A percentile compares a stretch with the other conserved stretches of the same genome.
Conservation (phyloP, 495 filamentous ascomycete species). For the Hypoxylon rickii region DNA sequence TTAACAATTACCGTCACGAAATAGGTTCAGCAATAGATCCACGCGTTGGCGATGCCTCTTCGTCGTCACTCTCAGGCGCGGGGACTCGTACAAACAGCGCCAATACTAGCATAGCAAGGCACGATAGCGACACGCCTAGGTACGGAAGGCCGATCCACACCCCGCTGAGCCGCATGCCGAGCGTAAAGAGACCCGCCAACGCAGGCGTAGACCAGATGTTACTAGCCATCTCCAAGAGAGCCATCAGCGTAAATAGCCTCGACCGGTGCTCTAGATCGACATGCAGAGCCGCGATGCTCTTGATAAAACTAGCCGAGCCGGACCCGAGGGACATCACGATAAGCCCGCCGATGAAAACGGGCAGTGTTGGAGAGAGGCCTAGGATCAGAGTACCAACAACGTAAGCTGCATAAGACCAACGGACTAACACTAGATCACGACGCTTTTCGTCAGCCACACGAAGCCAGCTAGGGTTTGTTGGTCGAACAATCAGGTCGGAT, state of each 20-base stretch:
- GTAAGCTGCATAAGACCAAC: constrained; percentile 28
- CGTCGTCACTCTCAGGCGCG: constrained; percentile 1
- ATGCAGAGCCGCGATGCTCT: constrained; percentile 32
- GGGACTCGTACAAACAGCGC: constrained; percentile 27
- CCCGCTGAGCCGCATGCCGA: constrained; percentile 39
- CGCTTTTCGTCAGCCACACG: constrained; percentile 26
- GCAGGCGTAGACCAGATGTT: constrained; percentile 34
- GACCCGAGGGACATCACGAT: constrained; percentile 36
- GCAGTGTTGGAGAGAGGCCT: constrained; percentile 28
- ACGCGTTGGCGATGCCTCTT: constrained; percentile 10
- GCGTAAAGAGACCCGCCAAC: constrained; percentile 35
- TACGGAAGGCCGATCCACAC: constrained; percentile 40
- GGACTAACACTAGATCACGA: constrained; percentile 33
- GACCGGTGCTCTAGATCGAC: constrained; percentile 33
- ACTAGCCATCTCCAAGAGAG: constrained; percentile 30
- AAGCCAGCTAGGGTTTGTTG: constrained; percentile 19
- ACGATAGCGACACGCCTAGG: constrained; percentile 32
- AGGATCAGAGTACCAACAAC: constrained; percentile 32
- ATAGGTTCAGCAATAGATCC: not conserved
- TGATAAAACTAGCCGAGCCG: constrained; percentile 33
- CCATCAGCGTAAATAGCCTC: constrained; percentile 34
- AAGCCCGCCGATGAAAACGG: constrained; percentile 33
- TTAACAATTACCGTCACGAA: not conserved
- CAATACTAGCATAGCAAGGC: constrained; percentile 32
- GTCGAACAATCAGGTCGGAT: constrained; percentile 19